Evolutionary conservation across 345 rosid species (phyloP).

Genomic region (Trapa bicornis): DNA sequence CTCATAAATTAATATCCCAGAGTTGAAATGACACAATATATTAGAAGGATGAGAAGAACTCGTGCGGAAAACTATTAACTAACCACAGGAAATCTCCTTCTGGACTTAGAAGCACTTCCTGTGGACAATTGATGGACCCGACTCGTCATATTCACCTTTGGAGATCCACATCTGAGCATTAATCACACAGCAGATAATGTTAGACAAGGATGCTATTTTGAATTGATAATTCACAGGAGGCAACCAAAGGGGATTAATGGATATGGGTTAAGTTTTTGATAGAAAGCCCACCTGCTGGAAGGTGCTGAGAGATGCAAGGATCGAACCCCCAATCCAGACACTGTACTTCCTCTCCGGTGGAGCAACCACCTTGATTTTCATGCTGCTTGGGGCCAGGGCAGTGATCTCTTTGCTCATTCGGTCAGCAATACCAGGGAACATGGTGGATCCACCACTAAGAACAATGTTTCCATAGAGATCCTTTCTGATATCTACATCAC

Average conservation of each 20-base stretch:
- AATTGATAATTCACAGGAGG: too few relatives aligned
- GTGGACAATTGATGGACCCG: constrained; percentile 60
- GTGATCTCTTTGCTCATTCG: constrained; percentile 53
- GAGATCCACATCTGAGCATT: constrained; percentile 48
- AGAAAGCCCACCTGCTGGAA: constrained; percentile 35
- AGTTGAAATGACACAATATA: constrained; percentile 5
- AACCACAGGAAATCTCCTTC: constrained; percentile 22
- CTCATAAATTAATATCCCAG: neutral
- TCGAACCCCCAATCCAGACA: constrained; percentile 63
- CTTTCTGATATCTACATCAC: constrained; percentile 47
- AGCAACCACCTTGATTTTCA: constrained; percentile 48
- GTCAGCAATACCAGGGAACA: constrained; percentile 46
- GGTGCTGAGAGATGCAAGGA: constrained; percentile 61
- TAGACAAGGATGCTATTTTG: neutral
- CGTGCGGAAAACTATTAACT: constrained; percentile 24
- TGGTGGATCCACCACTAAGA: constrained; percentile 44
- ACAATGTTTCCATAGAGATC: constrained; percentile 45
- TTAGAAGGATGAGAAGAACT: constrained; percentile 20
- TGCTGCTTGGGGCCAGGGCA: constrained; percentile 52
- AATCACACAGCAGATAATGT: neutral
- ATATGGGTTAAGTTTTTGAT: neutral
- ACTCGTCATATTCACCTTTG: constrained; percentile 51
- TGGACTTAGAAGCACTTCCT: constrained; percentile 49
- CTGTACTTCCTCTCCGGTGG: constrained; percentile 51
- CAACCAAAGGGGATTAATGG: neutral